Base-by-base conservation (phyloP, 225 moss, liverwort and hornwort genomes). In the Antitrichia curtipendula region DNA sequence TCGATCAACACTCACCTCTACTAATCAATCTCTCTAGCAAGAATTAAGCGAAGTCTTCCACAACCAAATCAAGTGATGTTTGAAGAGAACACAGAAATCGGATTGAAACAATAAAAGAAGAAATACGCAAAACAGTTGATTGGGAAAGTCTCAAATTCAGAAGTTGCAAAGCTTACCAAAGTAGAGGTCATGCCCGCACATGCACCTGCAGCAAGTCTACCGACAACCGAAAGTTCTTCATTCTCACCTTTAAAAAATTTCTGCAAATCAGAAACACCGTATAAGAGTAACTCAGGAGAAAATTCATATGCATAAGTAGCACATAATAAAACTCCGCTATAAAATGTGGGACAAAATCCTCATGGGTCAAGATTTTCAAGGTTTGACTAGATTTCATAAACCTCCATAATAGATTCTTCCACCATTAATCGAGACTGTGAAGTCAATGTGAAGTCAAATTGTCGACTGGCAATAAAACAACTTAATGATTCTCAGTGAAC, bases 101-200 rank as follows among this genome's bases (percentile, higher is more conserved):
- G 52, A 77, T 41, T 34, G 32, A 50, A 56, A 59, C n/a, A 77
- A 61, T 43, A 40, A 71, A 62, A 86, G 70, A 71, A 89, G n/a
- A 52, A 71, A 23, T 54, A 61, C 19, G 41, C 59, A 41, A 62
- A 75, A 78, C 50, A 56, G 18, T 23, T 21, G 7, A 75, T 15
- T 61, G 16, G 32, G 62, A 45, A 65, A 41, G 54, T 64, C 82
- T 82, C 82, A 50, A 78, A 68, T 62, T 75, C 86, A 53, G 77
- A 81, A 53, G 50, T 24, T 86, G 85, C 75, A 85, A 64, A 41
- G 62, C 85, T 77, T 87, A 95, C 97, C 94, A 97, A 81, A 83
- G 97, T 97, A 25, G 97, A 97, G 59, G 97, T 97, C 97, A 97
- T 97, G 84, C 97, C 97, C 54, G 97, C 97, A 90, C 92, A 97